Evolutionary conservation across 1,284 basidiomycete species (phyloP), one percentile per base, ranked within the genome.

Genomic region (Serendipita sp.): DNA sequence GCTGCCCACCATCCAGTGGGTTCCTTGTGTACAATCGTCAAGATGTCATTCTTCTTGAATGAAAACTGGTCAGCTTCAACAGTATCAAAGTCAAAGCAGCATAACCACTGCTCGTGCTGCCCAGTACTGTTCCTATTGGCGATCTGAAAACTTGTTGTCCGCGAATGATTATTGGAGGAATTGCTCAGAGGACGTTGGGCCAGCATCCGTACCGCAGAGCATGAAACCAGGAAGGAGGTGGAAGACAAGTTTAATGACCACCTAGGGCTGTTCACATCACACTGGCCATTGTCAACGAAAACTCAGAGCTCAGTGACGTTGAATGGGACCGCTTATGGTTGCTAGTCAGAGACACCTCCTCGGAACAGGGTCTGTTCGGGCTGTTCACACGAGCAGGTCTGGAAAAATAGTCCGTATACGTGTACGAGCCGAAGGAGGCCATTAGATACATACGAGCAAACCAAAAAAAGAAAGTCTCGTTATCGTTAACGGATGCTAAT

Each of bases 1-100:
- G 87, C 87, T 32, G 84, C 86, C 85, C 85, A 88, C 87, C 87
- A 88, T 4, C 87, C 87, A 2, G 81, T 80, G n/a, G 78, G 76
- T 70, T 88, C 85, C 70, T 78, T 76, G 71, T 81, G 82, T 45
- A 88, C 75, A 60, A 89, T 75, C 34, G 81, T 78, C 34, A 89
- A 72, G 10, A 88, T 78, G 66, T 88, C 87, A 65, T 82, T 80
- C 72, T 80, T 79, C 43, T 71, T 71, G 71, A 88, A 87, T 1
- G 79, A 73, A 15, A 88, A 76, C 64, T 84, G 82, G 67, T 78
- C 79, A 10, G 76, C 72, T 66, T 88, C 87, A 17, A 77, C 73
- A 1, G 84, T 79, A 22, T 75, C 69, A 67, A 85, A 88, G 72
- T 88, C 83, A 68, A 83, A 78, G 68, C 85, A 74, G 71, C 84